Conservation (phyloP, 306 rosid species). For the Medicago truncatula region MtrunA17r5.0-ANR NC_053044.1:51733001-51733500, state of each 20-base stretch:
- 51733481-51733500: slow-evolving; percentile 87
- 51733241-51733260: slow-evolving; percentile 11
- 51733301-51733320: background rate
- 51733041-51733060: background rate
- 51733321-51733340: background rate
- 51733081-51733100: background rate
- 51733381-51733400: background rate
- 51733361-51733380: slow-evolving; percentile 14
- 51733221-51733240: background rate
- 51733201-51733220: background rate
- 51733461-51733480: slow-evolving; percentile 73
- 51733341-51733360: slow-evolving; percentile 19
- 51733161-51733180: background rate
- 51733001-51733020: background rate
- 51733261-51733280: background rate
- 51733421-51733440: slow-evolving; percentile 21
- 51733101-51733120: background rate
- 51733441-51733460: slow-evolving; percentile 60
- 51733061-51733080: background rate
- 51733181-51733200: background rate
- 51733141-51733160: background rate
- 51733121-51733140: background rate
- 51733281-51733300: slow-evolving; percentile 6
- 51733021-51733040: background rate
- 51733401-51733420: slow-evolving; percentile 8